Percentiles rank a stretch among this genome's conserved stretches.
Evolutionary conservation across 2,329 filamentous ascomycete species (phyloP).

Genomic region (Aureobasidium subglaciale): DNA sequence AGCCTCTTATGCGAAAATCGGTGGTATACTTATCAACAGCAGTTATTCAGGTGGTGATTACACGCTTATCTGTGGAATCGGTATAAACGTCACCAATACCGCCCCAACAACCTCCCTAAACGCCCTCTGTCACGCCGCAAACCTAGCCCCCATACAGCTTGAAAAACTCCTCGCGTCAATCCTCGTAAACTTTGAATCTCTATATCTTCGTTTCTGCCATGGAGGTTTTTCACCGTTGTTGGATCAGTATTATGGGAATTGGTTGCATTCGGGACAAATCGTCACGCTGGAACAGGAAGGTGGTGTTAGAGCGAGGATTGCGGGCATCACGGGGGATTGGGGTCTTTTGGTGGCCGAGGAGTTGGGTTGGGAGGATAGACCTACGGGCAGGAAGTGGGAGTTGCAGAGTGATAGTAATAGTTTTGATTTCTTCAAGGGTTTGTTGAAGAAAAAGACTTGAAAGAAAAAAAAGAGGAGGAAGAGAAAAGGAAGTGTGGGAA

Average conservation of each 20-base stretch:
- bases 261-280: slow-evolving; percentile 67
- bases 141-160: slow-evolving; percentile 54
- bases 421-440: slow-evolving; percentile 91
- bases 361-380: slow-evolving; percentile 61
- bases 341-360: slow-evolving; percentile 82
- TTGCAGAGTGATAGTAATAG: slow-evolving; percentile 96
- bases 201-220: slow-evolving; percentile 68
- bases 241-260: slow-evolving; percentile 68
- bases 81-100: slow-evolving; percentile 76
- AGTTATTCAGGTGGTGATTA: slow-evolving; percentile 73
- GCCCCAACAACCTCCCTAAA: slow-evolving; percentile 83
- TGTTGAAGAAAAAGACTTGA: slow-evolving; percentile 65
- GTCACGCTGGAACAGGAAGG: slow-evolving; percentile 75
- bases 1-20: slow-evolving; percentile 80
- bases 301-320: slow-evolving; percentile 65
- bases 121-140: slow-evolving; percentile 50
- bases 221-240: slow-evolving; percentile 75
- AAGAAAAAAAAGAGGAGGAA: background rate
- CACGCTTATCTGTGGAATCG: slow-evolving; percentile 73
- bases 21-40: slow-evolving; percentile 86
- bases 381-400: slow-evolving; percentile 71
- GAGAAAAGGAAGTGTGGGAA: background rate
- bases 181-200: slow-evolving; percentile 65
- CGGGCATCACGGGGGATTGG: slow-evolving; percentile 88
- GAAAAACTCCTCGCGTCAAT: slow-evolving; percentile 80